Base-by-base conservation (phyloP, 495 filamentous ascomycete genomes). In the Hypoxylon trugodes region DNA sequence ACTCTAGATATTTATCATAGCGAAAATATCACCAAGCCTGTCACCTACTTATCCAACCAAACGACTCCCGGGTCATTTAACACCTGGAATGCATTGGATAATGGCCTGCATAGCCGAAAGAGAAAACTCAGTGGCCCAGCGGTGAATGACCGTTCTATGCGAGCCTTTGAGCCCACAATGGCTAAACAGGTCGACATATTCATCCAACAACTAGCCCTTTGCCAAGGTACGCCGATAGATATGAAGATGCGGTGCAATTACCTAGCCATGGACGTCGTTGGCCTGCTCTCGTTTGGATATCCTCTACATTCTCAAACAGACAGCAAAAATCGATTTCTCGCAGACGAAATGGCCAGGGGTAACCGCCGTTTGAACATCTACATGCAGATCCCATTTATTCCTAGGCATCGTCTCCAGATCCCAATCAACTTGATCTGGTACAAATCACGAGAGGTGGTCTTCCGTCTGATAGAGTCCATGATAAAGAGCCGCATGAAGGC, bases 101-200 rank as follows among this genome's bases (percentile, higher is more conserved):
- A 12, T 21, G 8, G 32, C 16, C 1, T 52, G 1, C 57, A 61
- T 22, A 57, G 57, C 2, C 33, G 28, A 12, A 66, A 45, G 32
- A 57, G 63, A 10, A 66, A 37, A 32, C 46, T 61, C 9, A 30
- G 57, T 12, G 50, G 63, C 13, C 57, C 38, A 35, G 50, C 48
- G 16, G 25, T 56, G 12, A 55, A 36, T 1, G 57, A 66, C 1
- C 56, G 56, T 8, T 52, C 63, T 1, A 66, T 66, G 63, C 42
- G 63, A 9, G 26, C 26, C 5, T 66, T 66, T 13, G 63, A 66
- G 42, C 63, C 63, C 18, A 57, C 50, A 3, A 59, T 67, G 45
- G 13, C 22, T 1, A 28, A 47, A 9, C 43, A 67, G 36, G 36
- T 62, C 12, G 42, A 67, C 25, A 51, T 59, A 13, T 52, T 57